Conservation (phyloP, 495 filamentous ascomycete genomes). For the Lophiotrema nucula region DNA sequence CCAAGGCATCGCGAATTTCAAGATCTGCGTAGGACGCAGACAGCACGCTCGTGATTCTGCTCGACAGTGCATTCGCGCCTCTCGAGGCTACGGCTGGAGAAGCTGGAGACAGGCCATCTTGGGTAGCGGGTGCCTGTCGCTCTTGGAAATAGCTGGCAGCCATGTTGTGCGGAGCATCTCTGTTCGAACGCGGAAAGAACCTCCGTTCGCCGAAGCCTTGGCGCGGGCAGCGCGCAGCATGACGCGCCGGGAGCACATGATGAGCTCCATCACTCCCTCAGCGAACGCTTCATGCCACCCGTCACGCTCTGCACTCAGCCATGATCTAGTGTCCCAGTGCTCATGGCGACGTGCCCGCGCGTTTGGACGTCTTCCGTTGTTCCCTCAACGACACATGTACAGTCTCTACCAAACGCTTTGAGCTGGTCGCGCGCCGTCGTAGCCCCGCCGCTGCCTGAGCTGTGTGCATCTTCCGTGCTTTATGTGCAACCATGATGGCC, state of each 20-base stretch:
- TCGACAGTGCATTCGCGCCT: constrained; percentile 61
- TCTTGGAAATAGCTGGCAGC: constrained; percentile 32
- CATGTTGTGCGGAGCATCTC: neutral
- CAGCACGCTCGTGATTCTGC: constrained; percentile 77
- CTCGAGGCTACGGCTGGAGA: constrained; percentile 32
- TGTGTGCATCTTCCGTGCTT: neutral
- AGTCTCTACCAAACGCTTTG: neutral
- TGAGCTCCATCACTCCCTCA: constrained; percentile 7
- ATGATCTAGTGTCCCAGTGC: constrained; percentile 17
- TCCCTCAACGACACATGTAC: neutral
- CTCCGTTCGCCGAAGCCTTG: constrained; percentile 1
- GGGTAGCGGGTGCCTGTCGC: constrained; percentile 26
- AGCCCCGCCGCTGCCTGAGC: constrained; percentile 27
- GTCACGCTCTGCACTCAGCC: constrained; percentile 20
- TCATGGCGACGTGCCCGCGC: constrained; percentile 16
- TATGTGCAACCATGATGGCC: constrained; percentile 57
- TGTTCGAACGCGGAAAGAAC: constrained; percentile 2
- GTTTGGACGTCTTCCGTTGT: constrained; percentile 12
- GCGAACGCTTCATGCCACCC: constrained; percentile 17
- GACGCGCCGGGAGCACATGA: constrained; percentile 16
- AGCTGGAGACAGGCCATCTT: constrained; percentile 25
- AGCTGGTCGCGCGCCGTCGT: neutral
- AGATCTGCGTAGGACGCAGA: constrained; percentile 90
- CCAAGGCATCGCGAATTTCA: constrained; percentile 84
- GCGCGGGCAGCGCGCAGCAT: neutral